Percentiles rank a stretch among this genome's conserved stretches.
phyloP scores from a whole-genome alignment of 2,329 filamentous ascomycete genomes.

The Aspergillus fijiensis region DNA sequence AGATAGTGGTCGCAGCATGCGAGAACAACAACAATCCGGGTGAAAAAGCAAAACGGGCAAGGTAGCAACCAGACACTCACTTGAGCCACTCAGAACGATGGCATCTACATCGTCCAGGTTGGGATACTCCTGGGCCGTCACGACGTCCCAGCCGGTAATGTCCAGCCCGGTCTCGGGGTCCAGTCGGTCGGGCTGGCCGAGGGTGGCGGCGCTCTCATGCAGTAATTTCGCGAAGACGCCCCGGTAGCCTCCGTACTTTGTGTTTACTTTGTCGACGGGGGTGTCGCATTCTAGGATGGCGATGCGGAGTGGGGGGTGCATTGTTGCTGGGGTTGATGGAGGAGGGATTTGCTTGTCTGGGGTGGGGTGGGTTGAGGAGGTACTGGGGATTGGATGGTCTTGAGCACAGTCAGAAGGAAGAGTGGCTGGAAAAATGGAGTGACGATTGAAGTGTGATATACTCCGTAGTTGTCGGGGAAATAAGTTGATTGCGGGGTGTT shows the following conservation, averaged over 20 bases:
- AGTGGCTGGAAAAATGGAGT: too few relatives aligned
- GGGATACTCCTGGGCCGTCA: slow-evolving; percentile 68
- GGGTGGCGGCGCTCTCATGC: slow-evolving; percentile 51
- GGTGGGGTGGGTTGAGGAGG: not conserved
- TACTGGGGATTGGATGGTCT: too few relatives aligned
- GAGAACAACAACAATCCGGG: too few relatives aligned
- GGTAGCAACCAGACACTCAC: slow-evolving; percentile 40
- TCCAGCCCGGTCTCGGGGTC: slow-evolving; percentile 49
- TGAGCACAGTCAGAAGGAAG: too few relatives aligned
- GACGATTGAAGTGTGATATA: too few relatives aligned
- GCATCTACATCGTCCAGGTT: slow-evolving; percentile 73
- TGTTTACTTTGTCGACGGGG: slow-evolving; percentile 63
- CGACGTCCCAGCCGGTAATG: slow-evolving; percentile 69
- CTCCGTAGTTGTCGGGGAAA: too few relatives aligned
- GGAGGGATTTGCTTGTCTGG: not conserved
- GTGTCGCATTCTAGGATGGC: slow-evolving; percentile 87
- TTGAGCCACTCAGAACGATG: slow-evolving; percentile 73
- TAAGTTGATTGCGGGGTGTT: not conserved
- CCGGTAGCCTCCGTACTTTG: slow-evolving; percentile 70
- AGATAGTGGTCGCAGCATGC: too few relatives aligned
- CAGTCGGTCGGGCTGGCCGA: slow-evolving; percentile 36
- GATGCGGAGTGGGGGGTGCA: slow-evolving; percentile 63
- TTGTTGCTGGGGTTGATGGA: slow-evolving; percentile 15
- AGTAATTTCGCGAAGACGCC: slow-evolving; percentile 67
- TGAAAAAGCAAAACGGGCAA: too few relatives aligned